Base-by-base conservation (phyloP, 495 filamentous ascomycete species). In the Penicillium bovifimosum region DNA sequence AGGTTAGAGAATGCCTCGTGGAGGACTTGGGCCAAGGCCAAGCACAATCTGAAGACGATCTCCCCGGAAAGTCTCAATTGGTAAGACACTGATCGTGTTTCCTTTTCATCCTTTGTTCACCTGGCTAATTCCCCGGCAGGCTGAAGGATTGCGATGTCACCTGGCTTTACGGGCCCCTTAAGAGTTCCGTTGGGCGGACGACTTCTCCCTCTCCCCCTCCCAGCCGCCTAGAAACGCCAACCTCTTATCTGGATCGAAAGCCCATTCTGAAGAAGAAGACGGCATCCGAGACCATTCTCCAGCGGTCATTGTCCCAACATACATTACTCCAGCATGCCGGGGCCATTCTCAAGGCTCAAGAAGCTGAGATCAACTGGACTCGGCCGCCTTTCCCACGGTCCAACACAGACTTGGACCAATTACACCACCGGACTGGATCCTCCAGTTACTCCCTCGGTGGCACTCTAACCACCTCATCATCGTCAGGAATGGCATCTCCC, bases 101-200 rank as follows among this genome's bases (percentile, higher is more conserved):
- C 76, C 27, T 40, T 31, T 14, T 46, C 34, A 36, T 52, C 16
- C 50, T 13, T 16, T 16, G 20, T 24, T 9, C 29, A 18, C 42
- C 29, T 31, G 14, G 43, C 29, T 58, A 31, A 56, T n/a, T 6
- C 17, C 24, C n/a, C 47, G 18, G 9, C 63, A 96, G 91, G 92
- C 72, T 97, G 34, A 98, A 98, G 63, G 93, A 98, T 58, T 91
- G 86, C 64, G 93, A 98, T 65, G 90, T 96, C 20, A 97, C 93
- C 43, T 98, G 93, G 93, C 77, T 98, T 2, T 98, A 98, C 61
- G 93, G 93, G 0, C 93, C 93, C 26, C 71, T 98, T 29, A 92
- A 95, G 62, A 86, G 85, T 2, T 84, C 76, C 40, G 72, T 76
- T 64, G 7, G 76, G 53, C 45, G 56, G 13, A 46, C 60, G 10